These are phyloP conservation scores for Plectosphaerella plurivora DNA, from an alignment of 2,329 filamentous ascomycete genomes.

Conservation along the genomic window DNA sequence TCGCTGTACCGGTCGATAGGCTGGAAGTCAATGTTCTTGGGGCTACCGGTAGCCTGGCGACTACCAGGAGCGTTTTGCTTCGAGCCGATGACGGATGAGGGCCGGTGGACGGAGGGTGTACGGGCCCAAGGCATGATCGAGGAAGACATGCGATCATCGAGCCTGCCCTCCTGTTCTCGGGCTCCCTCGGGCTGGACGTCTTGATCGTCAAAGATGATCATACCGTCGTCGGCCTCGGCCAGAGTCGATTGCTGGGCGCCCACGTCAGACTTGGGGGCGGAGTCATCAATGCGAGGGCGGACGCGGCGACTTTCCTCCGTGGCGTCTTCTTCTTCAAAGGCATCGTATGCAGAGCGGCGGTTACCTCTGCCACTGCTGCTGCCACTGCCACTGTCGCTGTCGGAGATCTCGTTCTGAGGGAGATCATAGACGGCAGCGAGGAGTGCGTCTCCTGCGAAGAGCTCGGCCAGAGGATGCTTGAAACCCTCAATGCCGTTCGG, in stretches of 20 bases:
- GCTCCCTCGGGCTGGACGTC: conserved; percentile 55
- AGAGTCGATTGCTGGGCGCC: too few relatives aligned
- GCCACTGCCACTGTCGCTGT: not conserved
- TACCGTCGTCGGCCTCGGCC: conserved; percentile 16
- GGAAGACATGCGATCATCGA: conserved; percentile 62
- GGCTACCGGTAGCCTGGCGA: conserved; percentile 26
- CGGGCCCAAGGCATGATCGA: conserved; percentile 51
- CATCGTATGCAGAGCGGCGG: conserved; percentile 38
- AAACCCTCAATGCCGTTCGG: conserved; percentile 21
- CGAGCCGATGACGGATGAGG: conserved; percentile 6
- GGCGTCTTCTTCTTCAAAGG: conserved; percentile 31
- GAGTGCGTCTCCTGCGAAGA: conserved; percentile 41
- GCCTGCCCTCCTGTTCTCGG: conserved; percentile 61
- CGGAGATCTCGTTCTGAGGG: conserved; percentile 11
- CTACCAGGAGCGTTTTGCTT: conserved; percentile 5
- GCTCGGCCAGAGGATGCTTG: conserved; percentile 38
- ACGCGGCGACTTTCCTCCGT: conserved; percentile 28
- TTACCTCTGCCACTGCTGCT: conserved; percentile 14
- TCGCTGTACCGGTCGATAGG: conserved; percentile 46
- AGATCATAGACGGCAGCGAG: conserved; percentile 31
- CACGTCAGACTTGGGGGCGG: conserved; percentile 4
- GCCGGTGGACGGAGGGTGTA: conserved; percentile 8
- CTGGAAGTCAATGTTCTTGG: conserved; percentile 30
- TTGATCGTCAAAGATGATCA: conserved; percentile 30
- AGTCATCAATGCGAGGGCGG: conserved; percentile 26